A percentile compares a stretch with the other conserved stretches of the same genome.
Conservation (phyloP, 1,284 basidiomycete species). For the Leccinum olivaceoglutinosum region DNA sequence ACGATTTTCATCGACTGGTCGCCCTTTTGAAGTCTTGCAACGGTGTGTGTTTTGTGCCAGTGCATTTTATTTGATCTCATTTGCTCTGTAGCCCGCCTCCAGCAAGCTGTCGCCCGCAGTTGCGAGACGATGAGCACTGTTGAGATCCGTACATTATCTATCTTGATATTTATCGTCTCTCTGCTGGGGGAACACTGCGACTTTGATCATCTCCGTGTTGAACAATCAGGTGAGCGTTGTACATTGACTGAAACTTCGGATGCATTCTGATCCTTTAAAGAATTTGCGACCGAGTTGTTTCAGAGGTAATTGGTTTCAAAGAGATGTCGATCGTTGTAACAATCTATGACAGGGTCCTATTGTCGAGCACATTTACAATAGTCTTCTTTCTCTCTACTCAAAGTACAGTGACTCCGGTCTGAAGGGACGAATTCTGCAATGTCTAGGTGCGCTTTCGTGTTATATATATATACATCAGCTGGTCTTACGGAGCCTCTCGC, state of each 20-base stretch:
- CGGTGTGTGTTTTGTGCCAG: constrained; percentile 38
- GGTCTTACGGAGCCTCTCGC: constrained; percentile 1
- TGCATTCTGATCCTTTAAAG: constrained; percentile 26
- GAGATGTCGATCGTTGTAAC: background rate
- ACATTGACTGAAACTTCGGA: background rate
- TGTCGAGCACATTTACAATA: constrained; percentile 76
- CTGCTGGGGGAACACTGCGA: constrained; percentile 85
- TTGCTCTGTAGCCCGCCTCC: constrained; percentile 43
- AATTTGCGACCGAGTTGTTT: constrained; percentile 52
- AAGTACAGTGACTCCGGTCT: constrained; percentile 51
- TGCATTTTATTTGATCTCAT: constrained; percentile 4
- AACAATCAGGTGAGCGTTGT: constrained; percentile 45
- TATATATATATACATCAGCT: background rate
- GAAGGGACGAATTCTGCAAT: constrained; percentile 68
- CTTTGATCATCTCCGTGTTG: constrained; percentile 71
- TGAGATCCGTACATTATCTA: constrained; percentile 42
- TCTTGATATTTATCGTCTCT: constrained; percentile 79
- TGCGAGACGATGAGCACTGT: constrained; percentile 27
- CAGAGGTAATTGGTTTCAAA: constrained; percentile 37
- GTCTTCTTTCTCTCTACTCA: constrained; percentile 67
- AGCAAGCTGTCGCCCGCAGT: constrained; percentile 43
- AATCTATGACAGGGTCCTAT: constrained; percentile 55
- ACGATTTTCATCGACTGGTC: constrained; percentile 75
- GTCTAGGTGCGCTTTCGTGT: constrained; percentile 55
- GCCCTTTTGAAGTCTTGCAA: constrained; percentile 81